Base-by-base conservation (phyloP, 1,284 basidiomycete genomes). In the Cutaneotrichosporon cutaneum region DNA sequence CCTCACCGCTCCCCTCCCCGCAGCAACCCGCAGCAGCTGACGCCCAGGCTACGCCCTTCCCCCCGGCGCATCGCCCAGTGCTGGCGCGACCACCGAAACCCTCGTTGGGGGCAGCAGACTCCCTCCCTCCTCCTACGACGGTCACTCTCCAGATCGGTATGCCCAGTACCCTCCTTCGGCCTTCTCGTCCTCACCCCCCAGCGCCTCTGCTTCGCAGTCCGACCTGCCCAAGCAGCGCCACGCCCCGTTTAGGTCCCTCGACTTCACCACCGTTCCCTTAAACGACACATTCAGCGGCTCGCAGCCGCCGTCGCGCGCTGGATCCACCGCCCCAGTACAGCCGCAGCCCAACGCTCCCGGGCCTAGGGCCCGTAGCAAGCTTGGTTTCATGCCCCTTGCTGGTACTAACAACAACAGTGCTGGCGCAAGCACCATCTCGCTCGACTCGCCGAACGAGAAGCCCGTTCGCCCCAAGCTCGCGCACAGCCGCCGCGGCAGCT, bases 231-330 rank as follows among this genome's bases (percentile, higher is more conserved):
- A 16, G 26, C 26, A 26, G 14, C 48, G 26, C 48, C 48, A n/a
- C 8, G 24, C 48, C 16, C 48, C 48, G 3, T 8, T 51, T 18
- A 21, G 27, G 24, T 30, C 48, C 7, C 27, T 30, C 27, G 56
- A 51, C 48, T 59, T 54, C 52, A 59, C 58, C 35, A 59, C 51
- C 21, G 58, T 59, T 7, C 58, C 58, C 39, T 44, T 59, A 21
- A 59, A 59, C 51, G 62, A 67, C 35, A 54, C 52, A 13, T 54
- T 54, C 35, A 54, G 52, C 35, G 21, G 18, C 2, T 54, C 52
- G 7, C 52, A 26, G 22, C 22, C 35, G 5, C 52, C 52, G 4
- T 36, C 52, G 35, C 52, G 52, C 22, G 39, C 52, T 13, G 52
- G 33, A 8, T 54, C 52, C 21, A 18, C 30, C 13, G 32, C 52